Percentiles rank a stretch among this genome's conserved stretches.
Conservation (phyloP, 805 yeast genomes). For the Lipomyces lipofer region DNA sequence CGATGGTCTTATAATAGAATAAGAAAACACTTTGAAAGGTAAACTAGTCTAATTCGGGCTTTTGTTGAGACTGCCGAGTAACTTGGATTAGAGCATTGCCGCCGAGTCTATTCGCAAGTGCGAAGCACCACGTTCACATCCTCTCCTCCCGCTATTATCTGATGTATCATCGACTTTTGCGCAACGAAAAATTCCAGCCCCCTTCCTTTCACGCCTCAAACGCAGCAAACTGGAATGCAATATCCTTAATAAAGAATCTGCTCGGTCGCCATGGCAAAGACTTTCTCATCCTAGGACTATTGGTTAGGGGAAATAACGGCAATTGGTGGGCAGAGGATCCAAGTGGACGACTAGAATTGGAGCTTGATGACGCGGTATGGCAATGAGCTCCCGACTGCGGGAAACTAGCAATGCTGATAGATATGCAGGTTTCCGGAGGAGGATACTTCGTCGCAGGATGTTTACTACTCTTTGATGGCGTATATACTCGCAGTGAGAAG, state of each 20-base stretch:
- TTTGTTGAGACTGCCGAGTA: background rate
- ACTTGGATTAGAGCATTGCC: slow-evolving; percentile 13
- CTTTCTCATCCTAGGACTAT: slow-evolving; percentile 76
- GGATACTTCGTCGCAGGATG: slow-evolving; percentile 71
- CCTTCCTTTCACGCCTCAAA: slow-evolving; percentile 44
- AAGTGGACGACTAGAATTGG: slow-evolving; percentile 70
- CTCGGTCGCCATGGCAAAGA: slow-evolving; percentile 79
- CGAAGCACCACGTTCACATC: slow-evolving; percentile 52
- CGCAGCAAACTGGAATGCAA: slow-evolving; percentile 35
- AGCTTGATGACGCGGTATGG: slow-evolving; percentile 51
- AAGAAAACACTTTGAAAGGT: slow-evolving; percentile 43
- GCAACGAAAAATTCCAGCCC: slow-evolving; percentile 74
- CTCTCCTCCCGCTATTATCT: slow-evolving; percentile 48
- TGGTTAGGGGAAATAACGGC: slow-evolving; percentile 64
- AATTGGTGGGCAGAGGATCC: slow-evolving; percentile 79
- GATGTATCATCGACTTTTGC: slow-evolving; percentile 64
- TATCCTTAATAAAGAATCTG: slow-evolving; percentile 79
- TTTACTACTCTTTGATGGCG: slow-evolving; percentile 80
- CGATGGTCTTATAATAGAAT: slow-evolving; percentile 59
- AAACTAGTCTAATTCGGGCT: background rate
- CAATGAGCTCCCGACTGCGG: background rate
- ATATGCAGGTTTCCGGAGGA: slow-evolving; percentile 55
- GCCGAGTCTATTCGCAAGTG: slow-evolving; percentile 18
- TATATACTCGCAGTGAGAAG: slow-evolving; percentile 57
- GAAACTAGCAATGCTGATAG: background rate